Percentiles rank a stretch among this genome's conserved stretches.
phyloP scores from a whole-genome alignment of 495 filamentous ascomycete genomes.

The Aspergillus saccharolyticus region DNA sequence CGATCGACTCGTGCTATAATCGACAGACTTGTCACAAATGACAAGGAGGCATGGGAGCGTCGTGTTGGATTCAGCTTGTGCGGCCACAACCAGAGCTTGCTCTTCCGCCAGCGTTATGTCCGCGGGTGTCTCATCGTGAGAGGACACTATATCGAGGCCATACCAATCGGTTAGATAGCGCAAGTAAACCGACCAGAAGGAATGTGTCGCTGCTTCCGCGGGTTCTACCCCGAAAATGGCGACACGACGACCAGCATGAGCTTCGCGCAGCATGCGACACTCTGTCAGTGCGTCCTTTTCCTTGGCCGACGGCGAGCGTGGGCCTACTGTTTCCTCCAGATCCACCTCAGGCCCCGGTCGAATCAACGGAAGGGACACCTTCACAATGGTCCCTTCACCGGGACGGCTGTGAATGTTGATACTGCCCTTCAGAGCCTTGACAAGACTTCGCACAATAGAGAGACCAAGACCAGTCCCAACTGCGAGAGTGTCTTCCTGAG shows the following conservation, averaged over 20 bases:
- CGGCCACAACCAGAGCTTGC: conserved; percentile 19
- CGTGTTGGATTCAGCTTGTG: conserved; percentile 10
- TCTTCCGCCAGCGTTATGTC: conserved; percentile 44
- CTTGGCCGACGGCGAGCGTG: conserved; percentile 11
- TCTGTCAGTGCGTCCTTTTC: conserved; percentile 24
- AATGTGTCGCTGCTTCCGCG: conserved; percentile 11
- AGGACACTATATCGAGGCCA: conserved; percentile 36
- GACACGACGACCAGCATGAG: conserved; percentile 21
- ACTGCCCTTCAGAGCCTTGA: conserved; percentile 48
- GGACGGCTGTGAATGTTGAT: conserved; percentile 49
- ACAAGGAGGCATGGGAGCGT: conserved; percentile 33
- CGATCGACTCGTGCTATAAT: conserved; percentile 24
- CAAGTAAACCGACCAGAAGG: conserved; percentile 22
- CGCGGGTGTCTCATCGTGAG: conserved; percentile 23
- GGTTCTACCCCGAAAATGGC: conserved; percentile 32
- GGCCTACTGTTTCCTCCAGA: conserved; percentile 21
- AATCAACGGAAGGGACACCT: conserved; percentile 42
- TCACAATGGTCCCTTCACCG: conserved; percentile 48
- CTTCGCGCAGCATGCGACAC: conserved; percentile 26
- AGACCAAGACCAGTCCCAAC: conserved; percentile 51
- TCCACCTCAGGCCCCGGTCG: conserved; percentile 24
- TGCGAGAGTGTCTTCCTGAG: conserved; percentile 63
- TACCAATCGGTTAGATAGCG: conserved; percentile 44
- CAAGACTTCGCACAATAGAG: conserved; percentile 51
- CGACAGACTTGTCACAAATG: conserved; percentile 32